These are phyloP conservation scores for Podila horticola DNA, from an alignment of 192 early-diverging fungal species.

Conservation along the genomic window DNA sequence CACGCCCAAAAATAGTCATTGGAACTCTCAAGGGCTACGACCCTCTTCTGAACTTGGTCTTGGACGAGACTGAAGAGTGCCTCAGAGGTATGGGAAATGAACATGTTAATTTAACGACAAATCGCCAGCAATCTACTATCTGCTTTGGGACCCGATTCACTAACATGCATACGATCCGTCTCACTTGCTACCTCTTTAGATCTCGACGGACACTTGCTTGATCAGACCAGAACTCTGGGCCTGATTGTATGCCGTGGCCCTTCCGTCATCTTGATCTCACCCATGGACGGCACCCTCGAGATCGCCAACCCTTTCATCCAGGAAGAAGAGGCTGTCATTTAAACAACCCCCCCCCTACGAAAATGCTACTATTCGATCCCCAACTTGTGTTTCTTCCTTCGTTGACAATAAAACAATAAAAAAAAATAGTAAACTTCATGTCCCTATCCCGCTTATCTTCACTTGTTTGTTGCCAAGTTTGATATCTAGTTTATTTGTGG, in stretches of 20 bases:
- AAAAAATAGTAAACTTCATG: not conserved
- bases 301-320: constrained; percentile 91
- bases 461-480: not conserved
- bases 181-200: not conserved
- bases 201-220: constrained; percentile 47
- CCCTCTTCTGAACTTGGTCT: constrained; percentile 91
- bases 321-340: constrained; percentile 34
- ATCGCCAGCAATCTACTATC: no score
- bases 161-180: no score
- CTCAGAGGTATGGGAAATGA: constrained; percentile 64
- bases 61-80: constrained; percentile 92
- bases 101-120: no score
- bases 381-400: not conserved
- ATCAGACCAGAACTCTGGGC: constrained; percentile 78
- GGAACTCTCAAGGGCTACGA: constrained; percentile 94
- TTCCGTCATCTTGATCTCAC: constrained; percentile 90
- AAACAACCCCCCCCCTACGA: not conserved
- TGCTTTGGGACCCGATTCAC: no score
- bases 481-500: not conserved
- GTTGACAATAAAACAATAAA: not conserved
- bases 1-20: constrained; percentile 66
- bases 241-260: constrained; percentile 92
- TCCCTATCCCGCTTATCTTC: not conserved
- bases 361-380: not conserved
- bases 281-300: constrained; percentile 88